These are phyloP conservation scores for Mimosa bimucronata DNA, from an alignment of 306 rosid species.

Conservation along the genomic window DNA sequence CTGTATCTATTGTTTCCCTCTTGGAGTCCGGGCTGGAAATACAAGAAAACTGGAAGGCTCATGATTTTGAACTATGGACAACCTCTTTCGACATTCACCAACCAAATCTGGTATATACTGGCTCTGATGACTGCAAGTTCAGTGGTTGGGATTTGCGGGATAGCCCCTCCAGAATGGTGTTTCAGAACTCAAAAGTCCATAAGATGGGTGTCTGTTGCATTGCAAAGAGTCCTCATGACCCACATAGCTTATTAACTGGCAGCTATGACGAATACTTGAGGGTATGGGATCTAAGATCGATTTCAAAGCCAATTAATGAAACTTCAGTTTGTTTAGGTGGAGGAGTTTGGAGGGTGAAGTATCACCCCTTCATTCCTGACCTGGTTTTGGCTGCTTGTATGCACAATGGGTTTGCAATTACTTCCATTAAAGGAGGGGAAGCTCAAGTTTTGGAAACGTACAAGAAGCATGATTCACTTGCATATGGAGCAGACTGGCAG, in stretches of 20 bases:
- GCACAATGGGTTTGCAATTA: conserved; percentile 91
- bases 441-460: conserved; percentile 74
- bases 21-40: conserved; percentile 62
- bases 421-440: conserved; percentile 47
- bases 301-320: conserved; percentile 70
- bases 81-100: conserved; percentile 78
- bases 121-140: conserved; percentile 91
- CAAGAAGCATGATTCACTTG: conserved; percentile 75
- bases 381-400: conserved; percentile 90
- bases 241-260: conserved; percentile 68
- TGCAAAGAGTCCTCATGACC: conserved; percentile 63
- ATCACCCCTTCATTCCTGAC: conserved; percentile 63
- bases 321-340: conserved; percentile 78
- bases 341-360: conserved; percentile 94
- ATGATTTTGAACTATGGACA: conserved; percentile 91
- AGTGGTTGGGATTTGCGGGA: conserved; percentile 81
- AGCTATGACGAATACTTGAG: conserved; percentile 83
- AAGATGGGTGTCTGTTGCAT: conserved; percentile 90
- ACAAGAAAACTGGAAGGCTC: conserved; percentile 79
- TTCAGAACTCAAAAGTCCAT: conserved; percentile 74
- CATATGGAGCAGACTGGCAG: conserved; percentile 94
- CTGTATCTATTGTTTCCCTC: conserved; percentile 62
- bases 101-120: conserved; percentile 77
- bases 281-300: conserved; percentile 83
- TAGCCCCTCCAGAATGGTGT: conserved; percentile 66